Conservation (phyloP, 768 basidiomycete genomes). For the Mycena rebaudengoi region DNA sequence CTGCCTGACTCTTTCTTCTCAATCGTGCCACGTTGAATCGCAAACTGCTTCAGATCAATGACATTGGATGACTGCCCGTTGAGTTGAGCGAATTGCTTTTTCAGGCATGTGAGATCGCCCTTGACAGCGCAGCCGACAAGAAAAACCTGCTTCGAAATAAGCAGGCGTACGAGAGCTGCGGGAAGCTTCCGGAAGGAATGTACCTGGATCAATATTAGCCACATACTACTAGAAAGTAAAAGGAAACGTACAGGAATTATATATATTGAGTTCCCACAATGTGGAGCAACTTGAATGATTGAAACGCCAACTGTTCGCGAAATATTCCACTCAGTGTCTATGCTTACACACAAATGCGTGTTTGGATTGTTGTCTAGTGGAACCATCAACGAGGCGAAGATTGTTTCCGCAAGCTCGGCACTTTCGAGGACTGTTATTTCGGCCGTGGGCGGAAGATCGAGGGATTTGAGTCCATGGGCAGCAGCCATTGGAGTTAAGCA, state of each 20-base stretch:
- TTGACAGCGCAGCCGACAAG: constrained; percentile 20
- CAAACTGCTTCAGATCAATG: constrained; percentile 26
- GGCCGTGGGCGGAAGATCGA: background rate
- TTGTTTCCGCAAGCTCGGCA: background rate
- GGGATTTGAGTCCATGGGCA: background rate
- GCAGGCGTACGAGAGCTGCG: background rate
- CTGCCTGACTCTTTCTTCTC: background rate
- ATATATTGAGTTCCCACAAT: background rate
- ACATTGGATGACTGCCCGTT: constrained; percentile 1
- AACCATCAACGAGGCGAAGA: background rate
- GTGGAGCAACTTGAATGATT: constrained; percentile 24
- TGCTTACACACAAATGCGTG: background rate
- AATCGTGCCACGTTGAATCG: constrained; percentile 8
- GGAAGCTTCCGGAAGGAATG: background rate
- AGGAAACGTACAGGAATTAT: background rate
- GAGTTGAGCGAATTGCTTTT: constrained; percentile 22
- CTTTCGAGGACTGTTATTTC: background rate
- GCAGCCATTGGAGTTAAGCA: background rate
- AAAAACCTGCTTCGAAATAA: constrained; percentile 8
- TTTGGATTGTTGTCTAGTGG: background rate
- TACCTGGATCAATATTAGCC: background rate
- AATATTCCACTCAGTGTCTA: constrained; percentile 28
- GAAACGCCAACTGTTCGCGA: constrained; percentile 22
- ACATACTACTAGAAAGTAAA: too few species aligned
- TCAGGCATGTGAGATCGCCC: constrained; percentile 25